Evolutionary conservation across 208 protist species (phyloP).

Genomic region (Leishmania tarentolae): DNA sequence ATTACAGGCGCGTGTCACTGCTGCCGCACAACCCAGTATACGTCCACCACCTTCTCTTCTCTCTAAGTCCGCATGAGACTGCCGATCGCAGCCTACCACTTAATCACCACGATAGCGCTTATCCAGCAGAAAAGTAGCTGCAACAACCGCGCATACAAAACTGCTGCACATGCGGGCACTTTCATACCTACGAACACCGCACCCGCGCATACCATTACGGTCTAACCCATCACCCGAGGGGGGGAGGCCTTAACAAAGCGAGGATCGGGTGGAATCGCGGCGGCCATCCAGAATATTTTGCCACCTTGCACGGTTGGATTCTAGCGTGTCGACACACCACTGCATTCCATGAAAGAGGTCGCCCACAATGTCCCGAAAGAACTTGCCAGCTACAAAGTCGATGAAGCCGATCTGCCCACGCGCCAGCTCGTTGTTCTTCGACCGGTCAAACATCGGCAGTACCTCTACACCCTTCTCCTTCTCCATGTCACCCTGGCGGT

Average conservation of each 20-base stretch:
- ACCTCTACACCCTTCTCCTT: conserved; percentile 85
- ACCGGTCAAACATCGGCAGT: conserved; percentile 87
- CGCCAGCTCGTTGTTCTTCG: conserved; percentile 83
- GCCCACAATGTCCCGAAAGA: conserved; percentile 73
- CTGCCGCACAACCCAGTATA: neutral
- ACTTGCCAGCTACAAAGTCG: conserved; percentile 82
- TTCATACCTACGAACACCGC: neutral
- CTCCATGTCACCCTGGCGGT: conserved; percentile 88
- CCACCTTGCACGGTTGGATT: conserved; percentile 65
- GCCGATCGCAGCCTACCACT: neutral
- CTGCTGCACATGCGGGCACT: neutral
- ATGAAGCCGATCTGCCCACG: conserved; percentile 89
- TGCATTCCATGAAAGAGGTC: conserved; percentile 71
- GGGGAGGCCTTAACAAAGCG: neutral
- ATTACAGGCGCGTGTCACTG: neutral
- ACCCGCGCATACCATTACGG: neutral
- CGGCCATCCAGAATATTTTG: conserved; percentile 57
- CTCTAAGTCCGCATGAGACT: neutral
- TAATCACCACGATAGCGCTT: neutral
- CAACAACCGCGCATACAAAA: neutral
- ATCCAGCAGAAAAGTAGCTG: neutral
- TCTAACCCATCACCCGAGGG: neutral
- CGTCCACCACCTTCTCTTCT: neutral
- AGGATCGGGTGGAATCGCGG: neutral
- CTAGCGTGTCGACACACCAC: conserved; percentile 78